Base-by-base conservation (phyloP, 1,284 basidiomycete species). In the Rhodotorula sp. region DNA sequence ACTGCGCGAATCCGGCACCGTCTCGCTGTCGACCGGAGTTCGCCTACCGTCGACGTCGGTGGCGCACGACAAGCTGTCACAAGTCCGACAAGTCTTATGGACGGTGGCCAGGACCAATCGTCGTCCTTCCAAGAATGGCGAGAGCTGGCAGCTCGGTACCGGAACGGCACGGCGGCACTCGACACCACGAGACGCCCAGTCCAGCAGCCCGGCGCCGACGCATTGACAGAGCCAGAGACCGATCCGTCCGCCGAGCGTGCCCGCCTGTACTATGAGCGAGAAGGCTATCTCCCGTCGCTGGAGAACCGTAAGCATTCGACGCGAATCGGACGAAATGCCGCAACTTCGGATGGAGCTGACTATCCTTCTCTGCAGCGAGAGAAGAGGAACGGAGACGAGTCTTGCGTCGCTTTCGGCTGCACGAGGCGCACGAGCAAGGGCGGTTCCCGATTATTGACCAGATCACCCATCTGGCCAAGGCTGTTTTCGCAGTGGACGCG, bases 271-370 rank as follows among this genome's bases (percentile, higher is more conserved):
- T 64, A 37, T 29, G 26, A 20, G 7, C 30, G n/a, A 17, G 45
- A 57, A n/a, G 62, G 62, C 1, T 37, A 56, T 54, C 22, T 64
- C 4, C 62, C 62, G 1, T 29, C 62, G 45, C n/a, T 66, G 6
- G 17, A 7, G 2, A 45, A 48, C 45, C 54, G 60, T 61, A 24
- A 51, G 58, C 33, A 37, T 12, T 29, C 8, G 20, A 3, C 6
- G 26, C 59, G 24, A 6, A 37, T 30, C 51, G 20, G 54, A 18
- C 20, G 22, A 26, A 14, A 45, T 33, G 5, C 5, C 5, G 33
- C 33, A 33, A 33, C 33, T 33, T 33, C 33, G 33, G 33, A 33
- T 33, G 5, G 7, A 33, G 33, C 33, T 33, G 33, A 33, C 33
- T 33, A 7, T 33, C 33, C 33, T 33, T 33, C 33, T 33, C 5